Percentiles rank a stretch among this genome's conserved stretches.
Conservation (phyloP, 257 asterid genomes). For the Scutellaria baicalensis region DNA sequence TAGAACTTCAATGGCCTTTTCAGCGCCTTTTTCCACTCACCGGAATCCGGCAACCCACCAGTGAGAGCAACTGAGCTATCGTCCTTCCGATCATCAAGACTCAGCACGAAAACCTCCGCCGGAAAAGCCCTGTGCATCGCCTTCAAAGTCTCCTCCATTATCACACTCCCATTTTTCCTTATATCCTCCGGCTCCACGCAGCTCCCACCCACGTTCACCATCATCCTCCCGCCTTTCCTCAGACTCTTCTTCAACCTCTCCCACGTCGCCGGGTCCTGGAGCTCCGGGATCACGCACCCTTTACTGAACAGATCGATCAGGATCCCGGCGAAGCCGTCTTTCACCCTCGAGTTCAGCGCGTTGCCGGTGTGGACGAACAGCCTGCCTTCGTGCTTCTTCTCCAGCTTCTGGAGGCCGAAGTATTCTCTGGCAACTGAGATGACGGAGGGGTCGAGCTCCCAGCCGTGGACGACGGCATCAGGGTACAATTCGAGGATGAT, state of each 20-base stretch:
- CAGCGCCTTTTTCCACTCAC: conserved; percentile 52
- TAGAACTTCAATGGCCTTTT: conserved; percentile 52
- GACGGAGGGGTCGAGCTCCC: conserved; percentile 85
- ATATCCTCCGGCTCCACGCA: conserved; percentile 87
- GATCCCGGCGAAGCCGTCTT: conserved; percentile 64
- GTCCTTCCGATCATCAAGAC: conserved; percentile 47
- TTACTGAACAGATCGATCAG: conserved; percentile 59
- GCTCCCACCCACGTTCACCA: conserved; percentile 93
- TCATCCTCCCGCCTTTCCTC: conserved; percentile 66
- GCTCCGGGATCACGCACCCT: conserved; percentile 74
- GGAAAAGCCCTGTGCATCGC: conserved; percentile 51
- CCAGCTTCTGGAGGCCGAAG: conserved; percentile 62
- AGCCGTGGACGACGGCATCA: conserved; percentile 45
- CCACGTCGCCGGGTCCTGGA: conserved; percentile 69
- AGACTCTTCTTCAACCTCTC: conserved; percentile 40
- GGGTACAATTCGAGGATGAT: conserved; percentile 60
- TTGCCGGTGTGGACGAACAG: conserved; percentile 55
- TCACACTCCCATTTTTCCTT: conserved; percentile 53
- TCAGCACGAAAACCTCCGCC: conserved; percentile 40
- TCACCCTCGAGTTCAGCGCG: conserved; percentile 43
- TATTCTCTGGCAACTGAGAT: conserved; percentile 67
- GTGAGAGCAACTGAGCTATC: conserved; percentile 75
- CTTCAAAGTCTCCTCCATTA: conserved; percentile 73
- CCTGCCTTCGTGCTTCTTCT: conserved; percentile 39
- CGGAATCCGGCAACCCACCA: conserved; percentile 51